Conservation (phyloP, 176 grass and related monocot genomes). For the Secale cereale region DNA sequence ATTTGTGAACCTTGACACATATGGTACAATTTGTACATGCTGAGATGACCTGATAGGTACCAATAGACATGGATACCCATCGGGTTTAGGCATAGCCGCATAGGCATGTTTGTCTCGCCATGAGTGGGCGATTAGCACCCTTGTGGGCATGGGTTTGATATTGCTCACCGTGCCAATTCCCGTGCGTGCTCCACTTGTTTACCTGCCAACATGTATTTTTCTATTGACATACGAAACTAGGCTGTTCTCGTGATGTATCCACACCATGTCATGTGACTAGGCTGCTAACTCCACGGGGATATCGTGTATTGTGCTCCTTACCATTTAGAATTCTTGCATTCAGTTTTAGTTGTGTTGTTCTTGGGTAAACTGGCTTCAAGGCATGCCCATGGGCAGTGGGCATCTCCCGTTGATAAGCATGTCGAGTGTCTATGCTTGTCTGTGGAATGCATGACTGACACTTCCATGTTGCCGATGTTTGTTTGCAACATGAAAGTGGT, state of each 20-base stretch:
- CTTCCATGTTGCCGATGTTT: neutral
- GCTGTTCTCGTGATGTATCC: neutral
- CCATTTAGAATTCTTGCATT: neutral
- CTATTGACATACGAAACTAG: neutral
- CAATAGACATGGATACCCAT: neutral
- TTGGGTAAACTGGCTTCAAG: neutral
- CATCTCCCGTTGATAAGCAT: neutral
- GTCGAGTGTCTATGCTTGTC: neutral
- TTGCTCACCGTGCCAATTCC: neutral
- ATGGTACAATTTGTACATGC: neutral
- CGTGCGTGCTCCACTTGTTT: neutral
- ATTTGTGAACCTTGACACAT: too few species aligned
- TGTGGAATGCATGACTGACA: neutral
- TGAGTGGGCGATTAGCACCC: neutral
- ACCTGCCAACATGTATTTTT: neutral
- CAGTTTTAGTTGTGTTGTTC: neutral
- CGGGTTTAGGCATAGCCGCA: neutral
- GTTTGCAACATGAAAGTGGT: too few species aligned
- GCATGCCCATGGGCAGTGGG: neutral
- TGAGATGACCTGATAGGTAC: neutral
- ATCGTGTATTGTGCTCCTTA: neutral
- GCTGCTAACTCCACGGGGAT: neutral
- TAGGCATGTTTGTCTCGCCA: neutral
- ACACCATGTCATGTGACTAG: neutral
- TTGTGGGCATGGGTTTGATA: neutral